Evolutionary conservation across 2,329 filamentous ascomycete species (phyloP).

Genomic region (Gnomoniopsis sp.): DNA sequence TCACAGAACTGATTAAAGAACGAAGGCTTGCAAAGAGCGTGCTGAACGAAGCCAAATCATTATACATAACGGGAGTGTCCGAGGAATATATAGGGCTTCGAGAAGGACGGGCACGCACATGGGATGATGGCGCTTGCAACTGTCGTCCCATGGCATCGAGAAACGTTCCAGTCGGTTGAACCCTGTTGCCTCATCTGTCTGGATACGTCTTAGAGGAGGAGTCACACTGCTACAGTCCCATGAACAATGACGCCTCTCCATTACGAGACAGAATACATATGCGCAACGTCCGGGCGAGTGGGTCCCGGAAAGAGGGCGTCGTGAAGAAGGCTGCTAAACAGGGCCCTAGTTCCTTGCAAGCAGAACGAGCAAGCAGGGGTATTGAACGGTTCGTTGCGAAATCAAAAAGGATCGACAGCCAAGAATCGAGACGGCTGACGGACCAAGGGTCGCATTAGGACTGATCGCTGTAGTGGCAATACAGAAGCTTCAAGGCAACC

Average conservation of each 20-base stretch:
- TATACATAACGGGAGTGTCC: background rate
- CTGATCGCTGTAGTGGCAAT: background rate
- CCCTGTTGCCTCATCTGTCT: slow-evolving; percentile 6
- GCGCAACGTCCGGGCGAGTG: slow-evolving; percentile 18
- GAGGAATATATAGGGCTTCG: slow-evolving; percentile 8
- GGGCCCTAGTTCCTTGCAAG: slow-evolving; percentile 5
- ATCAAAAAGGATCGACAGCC: slow-evolving; percentile 6
- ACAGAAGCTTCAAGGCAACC: background rate
- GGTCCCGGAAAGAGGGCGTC: slow-evolving; percentile 20
- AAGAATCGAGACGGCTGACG: background rate
- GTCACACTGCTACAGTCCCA: background rate
- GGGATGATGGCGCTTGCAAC: background rate
- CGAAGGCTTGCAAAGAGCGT: slow-evolving; percentile 10
- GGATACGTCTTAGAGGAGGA: background rate
- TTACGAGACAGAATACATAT: slow-evolving; percentile 16
- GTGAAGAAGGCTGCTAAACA: slow-evolving; percentile 5
- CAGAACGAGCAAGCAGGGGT: background rate
- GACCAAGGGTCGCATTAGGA: background rate
- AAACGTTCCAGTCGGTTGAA: background rate
- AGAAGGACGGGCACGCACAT: background rate
- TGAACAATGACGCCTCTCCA: slow-evolving; percentile 4
- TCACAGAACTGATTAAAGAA: slow-evolving; percentile 15
- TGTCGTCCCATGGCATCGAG: background rate
- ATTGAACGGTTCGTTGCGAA: background rate
- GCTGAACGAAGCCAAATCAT: background rate